These are phyloP conservation scores for Backusella mclennaniae DNA, from an alignment of 192 early-diverging fungal genomes.

Conservation along the genomic window DNA sequence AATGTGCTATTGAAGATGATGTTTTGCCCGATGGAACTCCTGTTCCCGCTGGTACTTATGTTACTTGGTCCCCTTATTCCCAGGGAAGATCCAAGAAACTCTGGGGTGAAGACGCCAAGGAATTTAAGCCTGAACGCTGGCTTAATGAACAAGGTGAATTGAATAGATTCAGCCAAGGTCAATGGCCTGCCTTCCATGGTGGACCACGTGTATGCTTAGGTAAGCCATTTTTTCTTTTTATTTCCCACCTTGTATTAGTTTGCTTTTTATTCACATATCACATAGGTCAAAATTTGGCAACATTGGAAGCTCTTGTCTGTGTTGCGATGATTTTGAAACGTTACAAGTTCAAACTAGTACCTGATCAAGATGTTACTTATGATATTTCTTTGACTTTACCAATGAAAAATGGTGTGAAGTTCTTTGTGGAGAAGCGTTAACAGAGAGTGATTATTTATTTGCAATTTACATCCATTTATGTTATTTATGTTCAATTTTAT, in stretches of 20 bases:
- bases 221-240: not conserved
- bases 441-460: not conserved
- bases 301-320: constrained; percentile 40
- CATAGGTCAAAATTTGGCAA: constrained; percentile 44
- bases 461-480: not conserved
- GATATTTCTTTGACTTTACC: constrained; percentile 25
- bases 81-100: constrained; percentile 49
- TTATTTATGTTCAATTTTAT: not conserved
- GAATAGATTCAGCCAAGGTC: constrained; percentile 36
- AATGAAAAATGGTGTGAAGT: constrained; percentile 31
- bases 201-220: constrained; percentile 43
- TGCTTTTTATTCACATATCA: not conserved
- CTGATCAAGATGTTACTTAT: constrained; percentile 31
- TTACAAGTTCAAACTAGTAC: constrained; percentile 39
- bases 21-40: constrained; percentile 58
- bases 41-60: constrained; percentile 50
- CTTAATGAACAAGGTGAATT: constrained; percentile 38
- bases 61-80: constrained; percentile 49
- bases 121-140: constrained; percentile 70
- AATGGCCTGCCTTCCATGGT: constrained; percentile 59
- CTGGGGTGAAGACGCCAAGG: constrained; percentile 63
- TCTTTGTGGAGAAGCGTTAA: constrained; percentile 24
- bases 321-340: constrained; percentile 35
- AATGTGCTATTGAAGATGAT: constrained; percentile 53
- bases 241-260: not conserved